Percentiles rank a stretch among this genome's conserved stretches.
These are phyloP conservation scores for Syncephalastrum racemosum DNA, from an alignment of 371 early-diverging fungal species.

Conservation along the genomic window DNA sequence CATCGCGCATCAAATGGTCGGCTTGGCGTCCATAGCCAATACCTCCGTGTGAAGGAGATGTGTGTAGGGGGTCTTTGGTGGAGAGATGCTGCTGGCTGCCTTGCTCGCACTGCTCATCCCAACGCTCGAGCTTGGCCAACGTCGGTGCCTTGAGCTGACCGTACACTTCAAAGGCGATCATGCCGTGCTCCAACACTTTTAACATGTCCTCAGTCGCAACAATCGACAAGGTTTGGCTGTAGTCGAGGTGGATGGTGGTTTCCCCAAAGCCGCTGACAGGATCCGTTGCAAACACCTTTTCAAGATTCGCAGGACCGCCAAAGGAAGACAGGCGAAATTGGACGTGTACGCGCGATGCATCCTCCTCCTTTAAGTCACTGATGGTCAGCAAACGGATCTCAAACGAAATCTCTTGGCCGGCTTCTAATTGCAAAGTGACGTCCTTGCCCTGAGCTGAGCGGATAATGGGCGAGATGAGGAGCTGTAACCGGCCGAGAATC, in stretches of 20 bases:
- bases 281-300: conserved; percentile 71
- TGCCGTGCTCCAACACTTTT: conserved; percentile 39
- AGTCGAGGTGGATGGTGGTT: conserved; percentile 56
- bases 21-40: conserved; percentile 10
- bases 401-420: conserved; percentile 64
- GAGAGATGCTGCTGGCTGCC: conserved; percentile 18
- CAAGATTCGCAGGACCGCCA: conserved; percentile 49
- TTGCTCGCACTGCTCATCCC: conserved; percentile 56
- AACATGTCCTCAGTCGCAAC: conserved; percentile 44
- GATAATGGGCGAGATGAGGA: conserved; percentile 52
- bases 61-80: conserved; percentile 4
- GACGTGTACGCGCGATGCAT: conserved; percentile 77
- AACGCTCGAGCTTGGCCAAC: conserved; percentile 57
- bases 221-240: conserved; percentile 62
- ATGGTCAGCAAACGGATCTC: conserved; percentile 71
- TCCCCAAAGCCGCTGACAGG: conserved; percentile 58
- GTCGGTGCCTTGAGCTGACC: conserved; percentile 57
- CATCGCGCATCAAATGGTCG: conserved; percentile 21
- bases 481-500: conserved; percentile 44
- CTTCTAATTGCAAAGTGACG: conserved; percentile 20
- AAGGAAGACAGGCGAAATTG: conserved; percentile 74
- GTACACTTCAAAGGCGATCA: conserved; percentile 65
- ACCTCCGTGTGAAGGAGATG: conserved; percentile 5
- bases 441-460: conserved; percentile 18
- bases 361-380: conserved; percentile 66